A percentile compares a stretch with the other conserved stretches of the same genome.
Conservation (phyloP, 352 stramenopile genomes). For the Phytophthora pluvialis region DNA sequence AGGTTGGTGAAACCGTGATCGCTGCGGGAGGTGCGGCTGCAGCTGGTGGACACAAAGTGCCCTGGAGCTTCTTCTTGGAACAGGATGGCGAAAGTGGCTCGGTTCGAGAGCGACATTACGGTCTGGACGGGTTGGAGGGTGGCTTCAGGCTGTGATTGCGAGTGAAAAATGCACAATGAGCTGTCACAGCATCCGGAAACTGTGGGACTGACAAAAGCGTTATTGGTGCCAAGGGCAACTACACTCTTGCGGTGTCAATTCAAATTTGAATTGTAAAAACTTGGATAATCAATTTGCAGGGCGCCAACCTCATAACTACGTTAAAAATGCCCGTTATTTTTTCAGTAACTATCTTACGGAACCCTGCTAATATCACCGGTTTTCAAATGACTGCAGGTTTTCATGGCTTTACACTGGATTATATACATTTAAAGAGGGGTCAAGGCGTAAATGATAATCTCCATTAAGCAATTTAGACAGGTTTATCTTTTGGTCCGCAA, state of each 20-base stretch:
- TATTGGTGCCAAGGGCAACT: not conserved
- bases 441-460: too few relatives aligned
- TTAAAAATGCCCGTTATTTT: not conserved
- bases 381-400: too few relatives aligned
- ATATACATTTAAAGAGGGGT: too few relatives aligned
- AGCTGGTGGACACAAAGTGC: not conserved
- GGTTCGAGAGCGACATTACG: not conserved
- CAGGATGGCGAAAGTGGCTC: not conserved
- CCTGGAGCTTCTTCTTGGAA: not conserved
- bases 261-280: not conserved
- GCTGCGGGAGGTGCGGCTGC: not conserved
- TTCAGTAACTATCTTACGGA: not conserved
- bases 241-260: not conserved
- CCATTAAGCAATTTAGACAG: too few relatives aligned
- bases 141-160: not conserved
- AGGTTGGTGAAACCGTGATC: not conserved
- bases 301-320: not conserved
- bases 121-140: not conserved
- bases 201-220: too few relatives aligned
- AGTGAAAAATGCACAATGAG: not conserved
- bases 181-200: not conserved
- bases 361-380: too few relatives aligned
- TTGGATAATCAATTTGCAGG: not conserved
- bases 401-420: too few relatives aligned
- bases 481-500: too few relatives aligned